A percentile compares a stretch with the other conserved stretches of the same genome.
Conservation (phyloP, 768 basidiomycete species). For the Trametes cingulata region DNA sequence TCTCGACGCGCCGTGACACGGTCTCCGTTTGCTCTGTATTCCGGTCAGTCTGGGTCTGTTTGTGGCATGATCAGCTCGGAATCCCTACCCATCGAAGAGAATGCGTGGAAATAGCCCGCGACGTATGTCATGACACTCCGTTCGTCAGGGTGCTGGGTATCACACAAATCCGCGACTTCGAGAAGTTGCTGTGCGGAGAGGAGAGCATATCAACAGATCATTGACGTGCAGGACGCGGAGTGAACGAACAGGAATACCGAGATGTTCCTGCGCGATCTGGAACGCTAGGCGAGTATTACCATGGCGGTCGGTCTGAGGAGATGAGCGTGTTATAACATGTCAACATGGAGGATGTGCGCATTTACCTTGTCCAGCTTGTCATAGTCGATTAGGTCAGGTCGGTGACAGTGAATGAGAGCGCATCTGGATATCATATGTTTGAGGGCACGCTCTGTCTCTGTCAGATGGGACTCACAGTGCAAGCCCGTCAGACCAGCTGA, state of each 20-base stretch:
- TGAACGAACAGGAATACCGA: slow-evolving; percentile 82
- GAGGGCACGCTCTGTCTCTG: neutral
- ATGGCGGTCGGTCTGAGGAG: slow-evolving; percentile 65
- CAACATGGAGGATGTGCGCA: neutral
- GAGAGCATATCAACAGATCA: slow-evolving; percentile 1
- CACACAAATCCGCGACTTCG: slow-evolving; percentile 95
- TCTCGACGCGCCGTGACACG: slow-evolving; percentile 88
- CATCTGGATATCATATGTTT: slow-evolving; percentile 57
- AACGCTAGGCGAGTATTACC: slow-evolving; percentile 89
- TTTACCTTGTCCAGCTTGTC: slow-evolving; percentile 78
- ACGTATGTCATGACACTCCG: slow-evolving; percentile 98
- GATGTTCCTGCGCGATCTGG: slow-evolving; percentile 79
- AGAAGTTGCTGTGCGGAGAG: slow-evolving; percentile 70
- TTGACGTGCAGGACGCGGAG: slow-evolving; percentile 8
- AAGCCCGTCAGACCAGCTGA: slow-evolving; percentile 93
- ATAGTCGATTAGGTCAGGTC: slow-evolving; percentile 93
- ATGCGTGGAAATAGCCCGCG: slow-evolving; percentile 97
- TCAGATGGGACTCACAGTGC: slow-evolving; percentile 59
- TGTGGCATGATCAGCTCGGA: neutral
- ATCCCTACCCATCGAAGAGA: slow-evolving; percentile 88
- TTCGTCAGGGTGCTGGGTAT: slow-evolving; percentile 87
- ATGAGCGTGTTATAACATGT: neutral
- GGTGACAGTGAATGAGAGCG: slow-evolving; percentile 95
- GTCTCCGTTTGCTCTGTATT: slow-evolving; percentile 88
- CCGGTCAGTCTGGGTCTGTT: too few species aligned